Conservation (phyloP, 495 filamentous ascomycete species). For the Penicilliopsis zonata region DNA sequence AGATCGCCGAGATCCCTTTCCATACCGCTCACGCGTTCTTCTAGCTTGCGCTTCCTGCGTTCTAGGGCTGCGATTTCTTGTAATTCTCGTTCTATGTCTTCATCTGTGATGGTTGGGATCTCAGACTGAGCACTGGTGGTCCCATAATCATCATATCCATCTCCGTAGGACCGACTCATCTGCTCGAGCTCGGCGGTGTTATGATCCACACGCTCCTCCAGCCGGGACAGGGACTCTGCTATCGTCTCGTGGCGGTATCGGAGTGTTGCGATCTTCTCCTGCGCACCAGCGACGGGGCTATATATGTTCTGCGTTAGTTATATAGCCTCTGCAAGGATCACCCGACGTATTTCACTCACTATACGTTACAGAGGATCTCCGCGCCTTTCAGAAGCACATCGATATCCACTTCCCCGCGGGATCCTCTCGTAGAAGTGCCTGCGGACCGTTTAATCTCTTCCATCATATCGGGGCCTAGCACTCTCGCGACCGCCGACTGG, state of each 20-base stretch:
- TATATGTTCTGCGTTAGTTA: not conserved
- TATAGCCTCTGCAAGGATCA: not conserved
- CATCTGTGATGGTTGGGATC: conserved; percentile 48
- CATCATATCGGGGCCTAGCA: conserved; percentile 78
- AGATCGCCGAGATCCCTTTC: conserved; percentile 68
- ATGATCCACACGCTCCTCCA: conserved; percentile 67
- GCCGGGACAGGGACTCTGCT: conserved; percentile 59
- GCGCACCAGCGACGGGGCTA: conserved; percentile 69
- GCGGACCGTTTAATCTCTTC: conserved; percentile 57
- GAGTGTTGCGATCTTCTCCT: conserved; percentile 60
- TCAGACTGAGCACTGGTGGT: conserved; percentile 28
- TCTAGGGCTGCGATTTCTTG: conserved; percentile 71
- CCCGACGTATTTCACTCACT: conserved; percentile 36
- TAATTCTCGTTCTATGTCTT: conserved; percentile 65
- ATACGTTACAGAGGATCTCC: conserved; percentile 81
- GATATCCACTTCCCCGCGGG: conserved; percentile 66
- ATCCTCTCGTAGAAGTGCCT: conserved; percentile 27
- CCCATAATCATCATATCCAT: conserved; percentile 21
- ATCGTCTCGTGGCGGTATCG: conserved; percentile 62
- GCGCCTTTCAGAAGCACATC: conserved; percentile 77
- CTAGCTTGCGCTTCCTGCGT: conserved; percentile 60
- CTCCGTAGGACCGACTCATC: conserved; percentile 48
- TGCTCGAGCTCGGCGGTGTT: conserved; percentile 63
- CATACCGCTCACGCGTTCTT: conserved; percentile 67
- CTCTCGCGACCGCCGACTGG: conserved; percentile 80